A percentile compares a stretch with the other conserved stretches of the same genome.
Conservation (phyloP, 2,329 filamentous ascomycete genomes). For the Colletotrichum eleusines region DNA sequence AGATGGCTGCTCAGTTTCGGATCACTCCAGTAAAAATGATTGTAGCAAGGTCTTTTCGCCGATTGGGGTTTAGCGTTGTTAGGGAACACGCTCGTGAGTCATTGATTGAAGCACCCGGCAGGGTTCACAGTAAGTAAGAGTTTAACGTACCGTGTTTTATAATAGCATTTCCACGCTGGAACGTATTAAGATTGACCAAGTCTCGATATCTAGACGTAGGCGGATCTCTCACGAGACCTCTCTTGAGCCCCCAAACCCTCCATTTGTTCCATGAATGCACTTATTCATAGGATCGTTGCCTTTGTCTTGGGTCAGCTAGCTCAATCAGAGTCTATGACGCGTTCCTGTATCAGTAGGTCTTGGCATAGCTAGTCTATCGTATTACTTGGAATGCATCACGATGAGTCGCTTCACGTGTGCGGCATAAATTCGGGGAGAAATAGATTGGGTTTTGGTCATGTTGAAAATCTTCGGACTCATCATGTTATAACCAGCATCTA, state of each 20-base stretch:
- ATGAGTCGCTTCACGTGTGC: not conserved
- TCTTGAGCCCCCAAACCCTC: not conserved
- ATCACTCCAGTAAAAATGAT: not conserved
- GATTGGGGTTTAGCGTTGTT: conserved; percentile 14
- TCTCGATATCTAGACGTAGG: not conserved
- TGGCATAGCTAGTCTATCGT: no score
- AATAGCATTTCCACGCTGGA: not conserved
- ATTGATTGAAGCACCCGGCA: not conserved
- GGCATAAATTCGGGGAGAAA: not conserved
- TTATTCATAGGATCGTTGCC: not conserved
- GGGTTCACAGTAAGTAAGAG: no score
- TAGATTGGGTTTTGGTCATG: not conserved
- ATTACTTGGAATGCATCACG: not conserved
- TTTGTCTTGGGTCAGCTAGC: not conserved
- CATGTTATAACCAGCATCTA: no score
- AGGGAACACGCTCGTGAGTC: conserved; percentile 8
- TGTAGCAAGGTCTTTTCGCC: not conserved
- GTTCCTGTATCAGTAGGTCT: not conserved
- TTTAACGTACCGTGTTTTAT: no score
- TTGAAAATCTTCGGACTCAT: not conserved
- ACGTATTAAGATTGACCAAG: not conserved
- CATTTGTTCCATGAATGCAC: not conserved
- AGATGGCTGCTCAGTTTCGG: not conserved
- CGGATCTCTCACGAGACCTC: no score
- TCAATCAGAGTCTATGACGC: not conserved